Evolutionary conservation across 345 rosid genomes (phyloP), one percentile per base, ranked within the genome.

Genomic region (Brassica incana): DNA sequence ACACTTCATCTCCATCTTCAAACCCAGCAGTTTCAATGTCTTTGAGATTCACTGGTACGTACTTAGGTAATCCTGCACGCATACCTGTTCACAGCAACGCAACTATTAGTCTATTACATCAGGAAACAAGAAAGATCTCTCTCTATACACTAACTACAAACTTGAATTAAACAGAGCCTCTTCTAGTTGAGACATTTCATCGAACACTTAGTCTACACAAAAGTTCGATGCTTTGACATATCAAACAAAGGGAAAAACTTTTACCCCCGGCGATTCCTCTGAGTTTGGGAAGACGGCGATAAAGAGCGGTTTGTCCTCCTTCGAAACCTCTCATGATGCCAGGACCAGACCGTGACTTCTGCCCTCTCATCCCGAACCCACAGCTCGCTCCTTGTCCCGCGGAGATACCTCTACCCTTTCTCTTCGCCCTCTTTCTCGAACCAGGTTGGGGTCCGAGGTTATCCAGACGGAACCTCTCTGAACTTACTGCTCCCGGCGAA

Each of bases 211-310:
- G 77, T 4, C 43, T 43, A 71, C 80, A 71, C 4, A 54, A 63
- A 68, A 48, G 0, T 43, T 23, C 5, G 5, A 43, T 20, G 0
- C 23, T 33, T 59, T 68, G 18, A 12, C 8, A 8, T 8, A 58
- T 0, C 23, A 36, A 11, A 59, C 50, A 32, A 62, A 23, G 62
- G 20, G 35, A 23, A 4, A 16, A 61, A 10, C 38, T 45, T 7
- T 43, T 82, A 92, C 97, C 99, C 89, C 98, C 97, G 25, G 98
- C 98, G 61, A 94, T 94, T 43, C 98, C 98, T 45, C 92, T 88
- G 78, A 95, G 84, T 75, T 95, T 95, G 0, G 99, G 97, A 65
- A 95, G 74, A 16, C 99, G 94, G 32, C 99, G 88, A 76, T 91
- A 92, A 9, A 95, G 97, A 10, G 98, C 94, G 86, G 92, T 95